Evolutionary conservation across 352 stramenopile species (phyloP).

Genomic region (Pythium coloratum): DNA sequence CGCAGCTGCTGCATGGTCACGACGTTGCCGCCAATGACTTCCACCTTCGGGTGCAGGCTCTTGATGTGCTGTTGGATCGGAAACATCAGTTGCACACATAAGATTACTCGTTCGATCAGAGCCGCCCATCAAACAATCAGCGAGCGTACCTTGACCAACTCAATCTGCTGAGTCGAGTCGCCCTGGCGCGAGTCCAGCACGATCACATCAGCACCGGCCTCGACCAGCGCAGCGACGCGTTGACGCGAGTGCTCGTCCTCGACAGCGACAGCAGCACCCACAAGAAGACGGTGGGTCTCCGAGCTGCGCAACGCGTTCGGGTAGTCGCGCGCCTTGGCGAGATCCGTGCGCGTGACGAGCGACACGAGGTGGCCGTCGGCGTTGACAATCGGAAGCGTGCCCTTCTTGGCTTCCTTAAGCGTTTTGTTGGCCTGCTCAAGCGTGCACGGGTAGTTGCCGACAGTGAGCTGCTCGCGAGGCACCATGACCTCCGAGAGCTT

Average conservation of each 20-base stretch:
- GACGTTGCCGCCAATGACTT: slow-evolving; percentile 99
- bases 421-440: slow-evolving; percentile 96
- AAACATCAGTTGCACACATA: not conserved
- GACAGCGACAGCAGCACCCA: slow-evolving; percentile 96
- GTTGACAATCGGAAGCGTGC: slow-evolving; percentile 98
- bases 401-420: slow-evolving; percentile 97
- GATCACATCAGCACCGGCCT: slow-evolving; percentile 96
- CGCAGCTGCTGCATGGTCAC: slow-evolving; percentile 95
- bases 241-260: slow-evolving; percentile 89
- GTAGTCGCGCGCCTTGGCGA: slow-evolving; percentile 96
- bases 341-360: slow-evolving; percentile 95
- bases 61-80: slow-evolving; percentile 85
- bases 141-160: slow-evolving; percentile 49
- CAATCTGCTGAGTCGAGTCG: slow-evolving; percentile 89
- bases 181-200: slow-evolving; percentile 98
- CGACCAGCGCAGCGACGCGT: slow-evolving; percentile 83
- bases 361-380: slow-evolving; percentile 94
- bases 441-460: slow-evolving; percentile 91
- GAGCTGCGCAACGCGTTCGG: slow-evolving; percentile 92
- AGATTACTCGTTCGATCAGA: not conserved
- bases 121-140: not conserved
- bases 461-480: slow-evolving; percentile 76
- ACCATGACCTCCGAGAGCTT: slow-evolving; percentile 77
- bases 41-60: slow-evolving; percentile 78
- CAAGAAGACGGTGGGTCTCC: slow-evolving; percentile 94